These are phyloP conservation scores for Exophiala oligosperma DNA, from an alignment of 2,329 filamentous ascomycete species.

Conservation along the genomic window DNA sequence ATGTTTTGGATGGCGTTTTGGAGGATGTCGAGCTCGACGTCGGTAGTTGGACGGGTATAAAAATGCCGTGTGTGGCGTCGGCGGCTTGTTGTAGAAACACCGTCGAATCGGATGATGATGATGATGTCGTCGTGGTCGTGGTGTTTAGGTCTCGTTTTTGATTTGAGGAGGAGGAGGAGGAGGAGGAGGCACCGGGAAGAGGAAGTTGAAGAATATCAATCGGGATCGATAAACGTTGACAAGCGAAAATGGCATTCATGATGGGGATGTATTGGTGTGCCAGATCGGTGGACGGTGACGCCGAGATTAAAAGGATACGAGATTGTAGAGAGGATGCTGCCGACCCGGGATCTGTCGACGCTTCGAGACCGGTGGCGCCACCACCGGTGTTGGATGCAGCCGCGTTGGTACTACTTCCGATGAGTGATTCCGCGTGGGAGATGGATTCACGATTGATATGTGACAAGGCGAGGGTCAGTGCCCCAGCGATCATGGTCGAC, in stretches of 20 bases:
- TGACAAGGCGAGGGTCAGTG: constrained; percentile 82
- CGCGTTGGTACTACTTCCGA: constrained; percentile 35
- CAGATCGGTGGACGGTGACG: constrained; percentile 84
- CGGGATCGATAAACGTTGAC: constrained; percentile 80
- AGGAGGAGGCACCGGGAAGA: constrained; percentile 7
- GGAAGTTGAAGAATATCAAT: constrained; percentile 85
- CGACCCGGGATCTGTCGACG: constrained; percentile 34
- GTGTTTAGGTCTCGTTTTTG: too few species aligned
- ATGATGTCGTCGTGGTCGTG: background rate
- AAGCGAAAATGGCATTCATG: constrained; percentile 98
- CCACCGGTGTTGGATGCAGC: too few species aligned
- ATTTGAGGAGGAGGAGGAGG: too few species aligned
- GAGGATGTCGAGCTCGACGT: background rate
- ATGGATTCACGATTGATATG: constrained; percentile 84
- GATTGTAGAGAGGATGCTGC: constrained; percentile 57
- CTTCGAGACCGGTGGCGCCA: too few species aligned
- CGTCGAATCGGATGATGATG: constrained; percentile 44
- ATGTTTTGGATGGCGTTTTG: too few species aligned
- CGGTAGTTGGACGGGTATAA: constrained; percentile 54
- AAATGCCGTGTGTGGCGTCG: constrained; percentile 70
- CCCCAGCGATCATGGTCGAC: constrained; percentile 86
- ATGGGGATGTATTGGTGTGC: constrained; percentile 92
- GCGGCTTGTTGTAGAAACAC: constrained; percentile 93
- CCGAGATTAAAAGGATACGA: constrained; percentile 85
- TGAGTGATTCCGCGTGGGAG: constrained; percentile 60